These are phyloP conservation scores for Gastrodia elata DNA, from an alignment of 106 monocot genomes.

Conservation along the genomic window DNA sequence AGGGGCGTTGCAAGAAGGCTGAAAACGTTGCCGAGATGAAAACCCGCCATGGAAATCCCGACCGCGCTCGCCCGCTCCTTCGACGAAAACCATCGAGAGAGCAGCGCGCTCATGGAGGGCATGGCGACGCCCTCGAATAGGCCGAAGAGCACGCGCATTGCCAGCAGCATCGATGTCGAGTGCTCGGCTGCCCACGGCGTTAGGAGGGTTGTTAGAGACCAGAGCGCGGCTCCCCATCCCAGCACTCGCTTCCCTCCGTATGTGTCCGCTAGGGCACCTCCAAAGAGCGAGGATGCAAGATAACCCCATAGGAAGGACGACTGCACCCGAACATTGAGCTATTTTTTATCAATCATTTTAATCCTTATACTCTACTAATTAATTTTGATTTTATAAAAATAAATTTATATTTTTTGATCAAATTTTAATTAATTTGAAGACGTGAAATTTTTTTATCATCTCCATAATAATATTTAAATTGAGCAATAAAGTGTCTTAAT, in stretches of 20 bases:
- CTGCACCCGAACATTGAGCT: no score
- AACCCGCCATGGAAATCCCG: slow-evolving; percentile 90
- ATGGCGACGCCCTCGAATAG: slow-evolving; percentile 84
- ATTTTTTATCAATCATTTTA: no score
- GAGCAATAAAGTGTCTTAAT: no score
- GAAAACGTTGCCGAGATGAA: slow-evolving; percentile 82
- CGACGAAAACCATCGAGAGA: slow-evolving; percentile 79
- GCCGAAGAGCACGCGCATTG: slow-evolving; percentile 59
- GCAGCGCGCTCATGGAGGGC: slow-evolving; percentile 82
- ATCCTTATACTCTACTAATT: no score
- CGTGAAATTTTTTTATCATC: no score
- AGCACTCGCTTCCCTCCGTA: slow-evolving; percentile 75
- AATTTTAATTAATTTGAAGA: no score
- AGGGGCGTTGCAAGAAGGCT: slow-evolving; percentile 71
- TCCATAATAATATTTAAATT: no score
- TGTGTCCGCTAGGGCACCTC: slow-evolving; percentile 69
- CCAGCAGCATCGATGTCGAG: slow-evolving; percentile 53
- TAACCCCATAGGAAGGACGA: slow-evolving; percentile 96
- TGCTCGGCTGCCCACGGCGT: slow-evolving; percentile 81
- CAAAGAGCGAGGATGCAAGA: slow-evolving; percentile 50
- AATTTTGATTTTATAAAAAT: no score
- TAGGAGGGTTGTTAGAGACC: slow-evolving; percentile 85
- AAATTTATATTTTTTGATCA: no score
- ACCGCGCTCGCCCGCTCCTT: slow-evolving; percentile 83
- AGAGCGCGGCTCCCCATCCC: slow-evolving; percentile 56